Evolutionary conservation across 345 rosid species (phyloP), one percentile per base, ranked within the genome.

Genomic region (Gossypium anomalum): DNA sequence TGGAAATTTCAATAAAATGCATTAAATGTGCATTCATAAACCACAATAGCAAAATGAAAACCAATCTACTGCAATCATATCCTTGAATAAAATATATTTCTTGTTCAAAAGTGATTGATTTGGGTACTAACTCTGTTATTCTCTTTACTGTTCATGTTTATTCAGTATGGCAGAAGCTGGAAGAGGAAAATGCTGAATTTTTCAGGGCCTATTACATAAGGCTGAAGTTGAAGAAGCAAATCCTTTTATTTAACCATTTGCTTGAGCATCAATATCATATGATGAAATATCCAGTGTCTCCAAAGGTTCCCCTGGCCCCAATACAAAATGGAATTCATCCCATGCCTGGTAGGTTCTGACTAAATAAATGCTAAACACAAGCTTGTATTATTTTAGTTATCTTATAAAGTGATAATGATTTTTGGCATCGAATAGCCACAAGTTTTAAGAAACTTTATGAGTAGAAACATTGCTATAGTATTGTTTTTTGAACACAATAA

Each of bases 91-190:
- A 61, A 10, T 43, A 73, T 47, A 17, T 63, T 61, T 41, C 19
- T 34, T 45, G 7, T 25, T 56, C 47, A 44, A 13, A 43, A 43
- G 27, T 71, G 58, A 17, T 48, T 14, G 20, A 47, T 2, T 56
- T 70, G 47, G 58, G 63, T 41, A 57, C 41, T 47, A 38, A 70
- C 22, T 43, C 45, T 52, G 70, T 59, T 9, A 56, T 48, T 77
- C 19, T 59, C 70, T 55, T 44, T 9, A 29, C 58, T 83, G 62
- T 80, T 67, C 53, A 45, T 71, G 11, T 64, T 67, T 62, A 76
- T 80, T 75, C 83, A 95, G 99, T 95, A 77, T 95, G 98, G 99
- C 98, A 95, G 91, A 95, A 95, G 83, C 76, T 95, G 86, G 99
- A 95, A 87, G 99, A 95, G 84, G 99, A 95, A 78, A 95, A 95